Evolutionary conservation across 495 filamentous ascomycete genomes (phyloP).

Genomic region (Lasiosphaeria hispida): DNA sequence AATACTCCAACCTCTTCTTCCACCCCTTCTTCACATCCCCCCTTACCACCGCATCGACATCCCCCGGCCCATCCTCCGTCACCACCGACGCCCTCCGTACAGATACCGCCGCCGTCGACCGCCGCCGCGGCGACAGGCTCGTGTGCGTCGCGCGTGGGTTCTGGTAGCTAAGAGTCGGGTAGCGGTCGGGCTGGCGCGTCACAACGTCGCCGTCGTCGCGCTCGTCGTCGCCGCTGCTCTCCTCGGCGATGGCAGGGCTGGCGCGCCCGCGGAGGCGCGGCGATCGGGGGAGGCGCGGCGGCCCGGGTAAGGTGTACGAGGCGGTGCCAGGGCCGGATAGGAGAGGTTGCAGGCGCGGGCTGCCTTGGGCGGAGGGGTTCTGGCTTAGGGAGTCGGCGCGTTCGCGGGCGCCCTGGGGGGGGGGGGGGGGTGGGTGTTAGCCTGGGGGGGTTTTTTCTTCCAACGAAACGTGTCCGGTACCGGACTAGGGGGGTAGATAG

Average conservation of each 20-base stretch:
- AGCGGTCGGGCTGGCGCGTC: conserved; percentile 26
- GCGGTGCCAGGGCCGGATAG: conserved; percentile 12
- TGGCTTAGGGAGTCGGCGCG: conserved; percentile 28
- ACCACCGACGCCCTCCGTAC: conserved; percentile 15
- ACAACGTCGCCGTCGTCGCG: conserved; percentile 29
- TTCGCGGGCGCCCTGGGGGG: conserved; percentile 27
- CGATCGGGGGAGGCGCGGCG: not conserved
- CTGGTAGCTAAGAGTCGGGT: conserved; percentile 34
- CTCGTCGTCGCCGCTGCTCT: conserved; percentile 26
- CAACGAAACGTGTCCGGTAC: not conserved
- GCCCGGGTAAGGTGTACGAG: conserved; percentile 9
- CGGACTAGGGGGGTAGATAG: not conserved
- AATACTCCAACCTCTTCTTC: conserved; percentile 56
- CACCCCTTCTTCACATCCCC: conserved; percentile 28
- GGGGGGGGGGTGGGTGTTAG: not conserved
- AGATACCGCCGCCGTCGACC: conserved; percentile 9
- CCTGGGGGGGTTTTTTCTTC: not conserved
- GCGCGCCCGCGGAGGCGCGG: not conserved
- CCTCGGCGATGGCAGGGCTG: conserved; percentile 13
- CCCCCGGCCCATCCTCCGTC: conserved; percentile 6
- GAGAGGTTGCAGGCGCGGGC: conserved; percentile 27
- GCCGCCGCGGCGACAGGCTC: conserved; percentile 19
- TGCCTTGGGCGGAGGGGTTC: conserved; percentile 14
- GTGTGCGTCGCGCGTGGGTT: conserved; percentile 23
- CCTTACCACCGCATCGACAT: conserved; percentile 22